Evolutionary conservation across 2,329 filamentous ascomycete genomes (phyloP).

Genomic region (Thielaviopsis populi): DNA sequence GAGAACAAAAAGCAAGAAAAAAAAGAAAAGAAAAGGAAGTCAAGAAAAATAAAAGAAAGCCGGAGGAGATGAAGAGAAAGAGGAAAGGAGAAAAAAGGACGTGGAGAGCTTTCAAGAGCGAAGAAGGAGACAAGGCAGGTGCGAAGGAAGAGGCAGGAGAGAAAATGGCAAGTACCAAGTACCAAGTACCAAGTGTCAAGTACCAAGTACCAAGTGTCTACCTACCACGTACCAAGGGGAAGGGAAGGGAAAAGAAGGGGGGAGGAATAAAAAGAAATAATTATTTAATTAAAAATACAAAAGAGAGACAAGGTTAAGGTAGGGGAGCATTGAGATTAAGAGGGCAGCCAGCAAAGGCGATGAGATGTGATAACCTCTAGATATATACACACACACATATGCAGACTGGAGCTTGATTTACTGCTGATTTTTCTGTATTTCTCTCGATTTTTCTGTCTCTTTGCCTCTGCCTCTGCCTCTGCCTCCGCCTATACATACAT

Average conservation of each 20-base stretch:
- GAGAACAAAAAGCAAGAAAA: slow-evolving; percentile 18
- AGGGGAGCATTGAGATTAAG: neutral
- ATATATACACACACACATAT: too few relatives aligned
- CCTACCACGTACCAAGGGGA: neutral
- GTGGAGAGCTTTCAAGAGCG: slow-evolving; percentile 13
- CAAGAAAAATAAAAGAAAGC: slow-evolving; percentile 13
- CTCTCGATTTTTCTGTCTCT: too few relatives aligned
- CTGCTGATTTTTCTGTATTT: too few relatives aligned
- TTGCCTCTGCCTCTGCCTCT: too few relatives aligned
- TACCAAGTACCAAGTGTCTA: neutral
- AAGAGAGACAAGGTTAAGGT: neutral
- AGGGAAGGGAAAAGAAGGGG: neutral
- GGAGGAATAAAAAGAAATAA: neutral
- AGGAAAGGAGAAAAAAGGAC: slow-evolving; percentile 19
- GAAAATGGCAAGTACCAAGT: slow-evolving; percentile 1
- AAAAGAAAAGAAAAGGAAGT: slow-evolving; percentile 8
- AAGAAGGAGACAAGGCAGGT: slow-evolving; percentile 7
- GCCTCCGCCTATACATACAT: too few relatives aligned
- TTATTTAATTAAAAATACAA: neutral
- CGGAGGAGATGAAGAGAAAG: slow-evolving; percentile 23
- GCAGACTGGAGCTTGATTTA: too few relatives aligned
- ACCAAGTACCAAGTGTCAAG: neutral
- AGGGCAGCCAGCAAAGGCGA: neutral
- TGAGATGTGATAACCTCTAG: neutral
- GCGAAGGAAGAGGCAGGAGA: slow-evolving; percentile 12